Evolutionary conservation across 2,329 filamentous ascomycete species (phyloP).

Genomic region (Neonectria hederae): DNA sequence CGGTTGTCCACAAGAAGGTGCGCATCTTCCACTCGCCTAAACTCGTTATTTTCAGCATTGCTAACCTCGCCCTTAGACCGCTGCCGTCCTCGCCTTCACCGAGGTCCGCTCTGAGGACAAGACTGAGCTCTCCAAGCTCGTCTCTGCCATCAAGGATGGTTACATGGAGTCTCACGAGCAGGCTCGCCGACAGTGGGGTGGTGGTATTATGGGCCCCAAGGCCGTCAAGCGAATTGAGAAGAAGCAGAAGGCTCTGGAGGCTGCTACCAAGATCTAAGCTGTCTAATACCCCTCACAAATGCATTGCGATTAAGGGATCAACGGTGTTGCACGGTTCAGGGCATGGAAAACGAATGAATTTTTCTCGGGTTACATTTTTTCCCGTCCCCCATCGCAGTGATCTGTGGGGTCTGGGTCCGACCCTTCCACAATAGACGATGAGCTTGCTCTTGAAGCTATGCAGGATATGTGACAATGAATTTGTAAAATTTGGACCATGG

Average conservation of each 20-base stretch:
- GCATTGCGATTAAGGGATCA: slow-evolving; percentile 52
- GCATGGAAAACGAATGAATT: slow-evolving; percentile 55
- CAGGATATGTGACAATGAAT: slow-evolving; percentile 22
- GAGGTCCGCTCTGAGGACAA: slow-evolving; percentile 99
- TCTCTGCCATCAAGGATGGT: slow-evolving; percentile 96
- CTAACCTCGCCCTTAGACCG: slow-evolving; percentile 74
- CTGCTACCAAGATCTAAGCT: slow-evolving; percentile 94
- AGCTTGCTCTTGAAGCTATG: slow-evolving; percentile 40
- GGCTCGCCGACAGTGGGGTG: slow-evolving; percentile 93
- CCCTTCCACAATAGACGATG: slow-evolving; percentile 51
- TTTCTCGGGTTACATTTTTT: slow-evolving; percentile 47
- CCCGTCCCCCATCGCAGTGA: slow-evolving; percentile 43
- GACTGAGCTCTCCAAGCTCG: slow-evolving; percentile 95
- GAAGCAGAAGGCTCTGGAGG: slow-evolving; percentile 93
- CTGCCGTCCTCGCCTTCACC: slow-evolving; percentile 92
- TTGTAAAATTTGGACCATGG: background rate
- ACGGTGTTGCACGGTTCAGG: slow-evolving; percentile 54
- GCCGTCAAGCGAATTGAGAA: slow-evolving; percentile 80
- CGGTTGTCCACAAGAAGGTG: slow-evolving; percentile 99
- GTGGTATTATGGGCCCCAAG: slow-evolving; percentile 99
- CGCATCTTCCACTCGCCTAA: slow-evolving; percentile 28
- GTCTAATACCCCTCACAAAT: slow-evolving; percentile 51
- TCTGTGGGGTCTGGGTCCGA: slow-evolving; percentile 36
- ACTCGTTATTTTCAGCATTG: slow-evolving; percentile 21
- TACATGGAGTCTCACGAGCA: slow-evolving; percentile 97